phyloP scores from a whole-genome alignment of 768 basidiomycete species.

The Suillus lakei region DNA sequence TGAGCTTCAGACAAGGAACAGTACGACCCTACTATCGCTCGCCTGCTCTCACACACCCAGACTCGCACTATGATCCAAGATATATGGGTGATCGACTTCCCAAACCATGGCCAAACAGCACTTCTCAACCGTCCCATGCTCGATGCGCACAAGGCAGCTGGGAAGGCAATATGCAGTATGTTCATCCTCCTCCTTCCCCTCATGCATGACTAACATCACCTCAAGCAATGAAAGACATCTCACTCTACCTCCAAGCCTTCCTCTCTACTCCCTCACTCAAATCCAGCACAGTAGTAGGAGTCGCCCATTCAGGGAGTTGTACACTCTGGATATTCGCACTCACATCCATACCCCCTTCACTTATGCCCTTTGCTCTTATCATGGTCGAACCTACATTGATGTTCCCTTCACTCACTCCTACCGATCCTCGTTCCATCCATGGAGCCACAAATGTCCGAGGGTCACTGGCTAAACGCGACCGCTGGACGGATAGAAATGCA shows the following conservation, averaged over 20 bases:
- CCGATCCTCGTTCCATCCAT: slow-evolving; percentile 31
- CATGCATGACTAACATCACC: neutral
- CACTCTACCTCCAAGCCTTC: slow-evolving; percentile 29
- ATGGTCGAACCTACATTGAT: slow-evolving; percentile 37
- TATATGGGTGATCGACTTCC: slow-evolving; percentile 41
- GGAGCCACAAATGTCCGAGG: slow-evolving; percentile 36
- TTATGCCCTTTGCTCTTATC: slow-evolving; percentile 20
- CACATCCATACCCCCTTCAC: neutral
- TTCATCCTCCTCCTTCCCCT: neutral
- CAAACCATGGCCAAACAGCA: slow-evolving; percentile 42
- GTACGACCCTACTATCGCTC: slow-evolving; percentile 26
- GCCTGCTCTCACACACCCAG: neutral
- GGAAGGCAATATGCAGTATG: slow-evolving; percentile 27
- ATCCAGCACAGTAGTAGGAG: slow-evolving; percentile 27
- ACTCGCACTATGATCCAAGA: slow-evolving; percentile 26
- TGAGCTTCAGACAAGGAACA: slow-evolving; percentile 30
- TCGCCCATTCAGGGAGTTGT: slow-evolving; percentile 36
- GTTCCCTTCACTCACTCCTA: slow-evolving; percentile 33
- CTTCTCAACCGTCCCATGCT: slow-evolving; percentile 33
- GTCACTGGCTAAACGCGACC: slow-evolving; percentile 30
- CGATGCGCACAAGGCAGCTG: slow-evolving; percentile 24
- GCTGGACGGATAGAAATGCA: slow-evolving; percentile 28
- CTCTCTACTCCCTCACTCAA: slow-evolving; percentile 27
- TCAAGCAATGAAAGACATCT: slow-evolving; percentile 28
- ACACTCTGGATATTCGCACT: slow-evolving; percentile 20